A percentile compares a stretch with the other conserved stretches of the same genome.
phyloP scores from a whole-genome alignment of 2,329 filamentous ascomycete species.

The Scytalidium sp. region DNA sequence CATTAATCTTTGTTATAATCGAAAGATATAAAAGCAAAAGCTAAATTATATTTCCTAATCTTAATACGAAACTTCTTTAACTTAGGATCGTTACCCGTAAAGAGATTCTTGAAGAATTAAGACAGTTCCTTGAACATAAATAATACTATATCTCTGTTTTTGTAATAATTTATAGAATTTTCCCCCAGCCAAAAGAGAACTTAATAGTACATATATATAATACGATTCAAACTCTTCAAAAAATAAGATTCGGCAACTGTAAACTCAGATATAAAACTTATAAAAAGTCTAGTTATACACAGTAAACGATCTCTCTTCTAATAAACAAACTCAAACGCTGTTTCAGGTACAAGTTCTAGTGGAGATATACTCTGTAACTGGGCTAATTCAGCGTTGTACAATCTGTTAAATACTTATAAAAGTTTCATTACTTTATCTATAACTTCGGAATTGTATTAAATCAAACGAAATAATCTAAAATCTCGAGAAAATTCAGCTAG shows the following conservation, averaged over 20 bases:
- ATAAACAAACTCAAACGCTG: background rate
- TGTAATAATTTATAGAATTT: background rate
- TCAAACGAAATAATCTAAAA: too few species aligned
- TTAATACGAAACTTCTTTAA: background rate
- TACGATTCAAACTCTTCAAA: background rate
- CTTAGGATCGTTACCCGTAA: background rate
- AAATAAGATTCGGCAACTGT: background rate
- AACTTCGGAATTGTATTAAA: too few species aligned
- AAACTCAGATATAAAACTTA: background rate
- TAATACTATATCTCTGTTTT: background rate
- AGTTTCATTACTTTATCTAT: too few species aligned
- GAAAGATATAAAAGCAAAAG: background rate
- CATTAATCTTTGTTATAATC: slow-evolving; percentile 2
- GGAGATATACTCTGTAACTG: too few species aligned
- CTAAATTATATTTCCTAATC: slow-evolving; percentile 2
- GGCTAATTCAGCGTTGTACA: too few species aligned
- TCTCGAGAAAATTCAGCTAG: too few species aligned
- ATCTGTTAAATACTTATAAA: too few species aligned
- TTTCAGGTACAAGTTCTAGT: background rate
- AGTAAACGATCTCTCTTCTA: background rate
- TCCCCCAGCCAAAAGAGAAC: background rate
- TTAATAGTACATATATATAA: background rate
- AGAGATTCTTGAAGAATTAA: background rate
- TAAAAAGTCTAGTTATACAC: background rate
- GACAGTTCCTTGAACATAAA: background rate